A percentile compares a stretch with the other conserved stretches of the same genome.
Conservation (phyloP, 2,329 filamentous ascomycete species). For the Aspergillus novoparasiticus region DNA sequence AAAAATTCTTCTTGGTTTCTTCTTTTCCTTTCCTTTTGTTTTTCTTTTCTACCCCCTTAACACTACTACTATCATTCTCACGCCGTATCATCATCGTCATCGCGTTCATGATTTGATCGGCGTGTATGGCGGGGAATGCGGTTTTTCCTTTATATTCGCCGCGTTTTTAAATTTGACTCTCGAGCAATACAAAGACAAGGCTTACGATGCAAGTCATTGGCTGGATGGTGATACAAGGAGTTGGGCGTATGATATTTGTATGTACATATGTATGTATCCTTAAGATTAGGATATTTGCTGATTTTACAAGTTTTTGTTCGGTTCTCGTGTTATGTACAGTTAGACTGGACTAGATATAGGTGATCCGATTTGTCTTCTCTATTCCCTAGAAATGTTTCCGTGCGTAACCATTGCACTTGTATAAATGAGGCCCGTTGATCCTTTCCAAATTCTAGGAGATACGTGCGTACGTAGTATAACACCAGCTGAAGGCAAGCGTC, state of each 20-base stretch:
- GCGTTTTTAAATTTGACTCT: not conserved
- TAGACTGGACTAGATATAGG: not conserved
- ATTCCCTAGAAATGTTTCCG: not conserved
- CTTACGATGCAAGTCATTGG: not conserved
- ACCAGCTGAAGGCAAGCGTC: not conserved
- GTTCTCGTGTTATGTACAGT: not conserved
- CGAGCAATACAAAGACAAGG: not conserved
- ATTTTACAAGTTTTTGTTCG: not conserved
- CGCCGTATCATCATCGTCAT: not conserved
- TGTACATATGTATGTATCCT: not conserved
- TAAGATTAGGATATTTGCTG: not conserved
- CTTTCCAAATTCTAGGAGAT: not conserved
- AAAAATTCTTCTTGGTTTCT: not conserved
- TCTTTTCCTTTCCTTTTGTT: conserved; percentile 2
- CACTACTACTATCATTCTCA: not conserved
- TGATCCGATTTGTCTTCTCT: not conserved
- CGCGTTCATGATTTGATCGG: not conserved
- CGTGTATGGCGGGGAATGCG: not conserved
- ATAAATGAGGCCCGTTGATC: conserved; percentile 13
- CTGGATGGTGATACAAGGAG: not conserved
- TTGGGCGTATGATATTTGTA: not conserved
- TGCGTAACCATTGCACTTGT: not conserved
- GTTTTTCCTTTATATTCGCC: not conserved
- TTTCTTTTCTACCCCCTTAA: not conserved
- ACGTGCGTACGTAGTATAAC: not conserved